A percentile compares a stretch with the other conserved stretches of the same genome.
Conservation (phyloP, 2,329 filamentous ascomycete genomes). For the Westerdykella sp. region DNA sequence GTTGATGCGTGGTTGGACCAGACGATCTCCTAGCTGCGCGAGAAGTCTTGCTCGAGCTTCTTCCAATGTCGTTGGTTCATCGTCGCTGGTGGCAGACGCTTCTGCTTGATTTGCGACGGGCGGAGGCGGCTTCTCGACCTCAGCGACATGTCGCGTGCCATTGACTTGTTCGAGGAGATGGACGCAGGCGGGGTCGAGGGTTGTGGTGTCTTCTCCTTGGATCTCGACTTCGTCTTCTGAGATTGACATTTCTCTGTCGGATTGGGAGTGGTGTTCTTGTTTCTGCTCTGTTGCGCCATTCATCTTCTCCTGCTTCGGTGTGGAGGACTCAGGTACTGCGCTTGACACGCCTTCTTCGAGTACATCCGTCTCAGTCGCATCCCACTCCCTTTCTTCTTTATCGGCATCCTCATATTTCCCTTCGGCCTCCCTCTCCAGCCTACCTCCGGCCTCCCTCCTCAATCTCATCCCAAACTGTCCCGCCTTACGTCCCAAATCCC, state of each 20-base stretch:
- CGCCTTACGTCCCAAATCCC: conserved; percentile 74
- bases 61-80: conserved; percentile 38
- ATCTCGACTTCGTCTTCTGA: conserved; percentile 15
- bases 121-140: background rate
- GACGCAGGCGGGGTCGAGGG: conserved; percentile 2
- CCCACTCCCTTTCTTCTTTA: background rate
- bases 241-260: conserved; percentile 17
- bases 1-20: conserved; percentile 12
- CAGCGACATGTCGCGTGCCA: conserved; percentile 6
- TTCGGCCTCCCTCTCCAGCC: background rate
- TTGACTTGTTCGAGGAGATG: conserved; percentile 1
- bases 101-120: background rate
- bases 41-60: conserved; percentile 45
- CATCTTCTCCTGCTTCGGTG: background rate
- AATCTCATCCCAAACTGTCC: conserved; percentile 49
- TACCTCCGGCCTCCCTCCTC: conserved; percentile 2
- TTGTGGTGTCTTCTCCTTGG: conserved; percentile 4
- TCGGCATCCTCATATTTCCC: conserved; percentile 2
- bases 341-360: background rate
- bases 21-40: conserved; percentile 34
- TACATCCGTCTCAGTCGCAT: background rate
- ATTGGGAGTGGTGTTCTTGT: conserved; percentile 5
- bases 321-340: background rate
- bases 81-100: background rate
- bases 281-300: background rate